These are phyloP conservation scores for Acrocalymma vagum DNA, from an alignment of 2,329 filamentous ascomycete species.

Conservation along the genomic window DNA sequence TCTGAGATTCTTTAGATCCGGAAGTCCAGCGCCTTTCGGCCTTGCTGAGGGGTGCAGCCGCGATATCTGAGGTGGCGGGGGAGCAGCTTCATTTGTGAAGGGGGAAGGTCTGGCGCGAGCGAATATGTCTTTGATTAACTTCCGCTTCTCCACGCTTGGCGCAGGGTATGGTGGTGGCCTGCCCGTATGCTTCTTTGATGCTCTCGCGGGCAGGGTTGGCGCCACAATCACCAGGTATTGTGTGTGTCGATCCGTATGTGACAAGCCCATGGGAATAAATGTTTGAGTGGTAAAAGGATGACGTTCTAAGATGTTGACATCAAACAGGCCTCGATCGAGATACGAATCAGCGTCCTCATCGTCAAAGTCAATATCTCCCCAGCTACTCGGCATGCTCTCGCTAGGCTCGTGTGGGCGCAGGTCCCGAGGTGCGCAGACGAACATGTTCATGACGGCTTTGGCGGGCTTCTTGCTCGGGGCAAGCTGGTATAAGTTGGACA, in stretches of 20 bases:
- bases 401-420: slow-evolving; percentile 54
- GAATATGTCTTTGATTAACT: slow-evolving; percentile 50
- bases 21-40: slow-evolving; percentile 65
- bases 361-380: slow-evolving; percentile 45
- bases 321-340: slow-evolving; percentile 59
- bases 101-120: slow-evolving; percentile 51
- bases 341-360: slow-evolving; percentile 34
- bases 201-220: slow-evolving; percentile 69
- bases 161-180: slow-evolving; percentile 54
- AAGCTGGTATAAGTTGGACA: slow-evolving; percentile 74
- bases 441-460: slow-evolving; percentile 82
- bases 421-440: slow-evolving; percentile 77
- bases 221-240: slow-evolving; percentile 89
- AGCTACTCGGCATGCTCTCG: slow-evolving; percentile 43
- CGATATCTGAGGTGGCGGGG: slow-evolving; percentile 37
- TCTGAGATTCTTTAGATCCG: slow-evolving; percentile 73
- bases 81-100: slow-evolving; percentile 61
- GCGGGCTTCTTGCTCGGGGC: slow-evolving; percentile 67
- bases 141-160: slow-evolving; percentile 36
- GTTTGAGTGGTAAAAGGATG: slow-evolving; percentile 96
- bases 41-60: slow-evolving; percentile 39
- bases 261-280: slow-evolving; percentile 78
- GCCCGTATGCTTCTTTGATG: slow-evolving; percentile 33
- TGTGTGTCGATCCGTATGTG: slow-evolving; percentile 53
- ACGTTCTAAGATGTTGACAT: slow-evolving; percentile 80